These are phyloP conservation scores for Vigna reflexopilosa DNA, from an alignment of 306 rosid genomes.

Conservation along the genomic window DNA sequence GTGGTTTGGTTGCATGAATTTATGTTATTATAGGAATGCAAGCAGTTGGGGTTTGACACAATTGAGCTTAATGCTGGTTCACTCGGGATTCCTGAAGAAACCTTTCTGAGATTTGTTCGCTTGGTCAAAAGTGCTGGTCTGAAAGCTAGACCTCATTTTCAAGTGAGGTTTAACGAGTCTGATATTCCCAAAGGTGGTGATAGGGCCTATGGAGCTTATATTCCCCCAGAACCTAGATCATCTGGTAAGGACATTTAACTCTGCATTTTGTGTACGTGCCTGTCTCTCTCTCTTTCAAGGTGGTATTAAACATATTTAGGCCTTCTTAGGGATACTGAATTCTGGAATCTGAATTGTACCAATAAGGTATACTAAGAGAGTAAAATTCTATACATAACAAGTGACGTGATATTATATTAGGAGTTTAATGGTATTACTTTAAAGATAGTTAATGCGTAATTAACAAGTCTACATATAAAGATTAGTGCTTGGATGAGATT, in stretches of 20 bases:
- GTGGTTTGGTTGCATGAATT: constrained; percentile 10
- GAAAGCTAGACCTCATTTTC: constrained; percentile 79
- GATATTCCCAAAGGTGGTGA: constrained; percentile 71
- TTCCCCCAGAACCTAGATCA: constrained; percentile 72
- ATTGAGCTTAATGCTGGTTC: constrained; percentile 78
- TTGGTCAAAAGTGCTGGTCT: constrained; percentile 81
- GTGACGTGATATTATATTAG: background rate
- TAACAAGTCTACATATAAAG: background rate
- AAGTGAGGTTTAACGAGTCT: constrained; percentile 75
- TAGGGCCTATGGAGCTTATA: constrained; percentile 89
- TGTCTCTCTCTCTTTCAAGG: constrained; percentile 5
- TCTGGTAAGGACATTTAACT: constrained; percentile 57
- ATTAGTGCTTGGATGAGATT: no score
- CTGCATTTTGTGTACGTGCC: background rate
- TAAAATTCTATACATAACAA: background rate
- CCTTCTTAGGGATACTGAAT: background rate
- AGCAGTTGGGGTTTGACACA: constrained; percentile 85
- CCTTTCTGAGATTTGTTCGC: constrained; percentile 77
- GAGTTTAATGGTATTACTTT: no score
- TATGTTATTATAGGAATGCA: constrained; percentile 70
- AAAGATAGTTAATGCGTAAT: background rate
- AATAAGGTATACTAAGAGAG: background rate
- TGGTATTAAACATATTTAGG: constrained; percentile 12
- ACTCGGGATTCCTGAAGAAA: constrained; percentile 84
- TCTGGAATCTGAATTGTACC: constrained; percentile 21